Evolutionary conservation across 2,329 filamentous ascomycete species (phyloP).

Genomic region (Verticillium longisporum): DNA sequence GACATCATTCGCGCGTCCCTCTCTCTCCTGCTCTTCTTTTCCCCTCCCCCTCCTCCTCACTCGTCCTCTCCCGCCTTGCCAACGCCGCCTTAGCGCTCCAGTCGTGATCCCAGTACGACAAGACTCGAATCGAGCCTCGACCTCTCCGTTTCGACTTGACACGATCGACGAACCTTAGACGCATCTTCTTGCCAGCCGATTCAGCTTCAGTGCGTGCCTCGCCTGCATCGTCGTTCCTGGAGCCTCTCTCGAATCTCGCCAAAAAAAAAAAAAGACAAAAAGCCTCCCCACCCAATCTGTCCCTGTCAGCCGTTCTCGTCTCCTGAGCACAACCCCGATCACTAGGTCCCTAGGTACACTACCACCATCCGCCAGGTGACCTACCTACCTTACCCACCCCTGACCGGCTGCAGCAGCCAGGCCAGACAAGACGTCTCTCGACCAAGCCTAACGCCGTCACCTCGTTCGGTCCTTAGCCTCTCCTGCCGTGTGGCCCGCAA

Average conservation of each 20-base stretch:
- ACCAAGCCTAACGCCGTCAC: slow-evolving; percentile 1
- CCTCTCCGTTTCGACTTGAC: not conserved
- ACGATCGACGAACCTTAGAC: not conserved
- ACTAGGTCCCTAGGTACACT: not conserved
- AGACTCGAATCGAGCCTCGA: not conserved
- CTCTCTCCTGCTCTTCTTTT: not conserved
- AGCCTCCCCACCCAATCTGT: not conserved
- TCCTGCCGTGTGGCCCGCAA: slow-evolving; percentile 2
- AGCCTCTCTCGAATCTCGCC: not conserved
- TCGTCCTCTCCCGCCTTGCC: not conserved
- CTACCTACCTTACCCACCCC: not conserved
- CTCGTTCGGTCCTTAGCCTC: slow-evolving; percentile 1
- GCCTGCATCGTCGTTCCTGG: not conserved
- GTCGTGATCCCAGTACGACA: not conserved
- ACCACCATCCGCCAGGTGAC: not conserved
- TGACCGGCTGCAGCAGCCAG: not conserved
- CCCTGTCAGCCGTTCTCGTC: not conserved
- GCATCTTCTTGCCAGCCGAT: not conserved
- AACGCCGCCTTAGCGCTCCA: not conserved
- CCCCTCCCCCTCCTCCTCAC: not conserved
- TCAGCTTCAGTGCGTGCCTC: not conserved
- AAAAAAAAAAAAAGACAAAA: too few species aligned
- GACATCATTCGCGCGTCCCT: not conserved
- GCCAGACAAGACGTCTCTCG: not conserved
- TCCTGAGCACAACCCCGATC: not conserved